Base-by-base conservation (phyloP, 1,139 yeast species). In the Sugiyamaella sp. region DNA sequence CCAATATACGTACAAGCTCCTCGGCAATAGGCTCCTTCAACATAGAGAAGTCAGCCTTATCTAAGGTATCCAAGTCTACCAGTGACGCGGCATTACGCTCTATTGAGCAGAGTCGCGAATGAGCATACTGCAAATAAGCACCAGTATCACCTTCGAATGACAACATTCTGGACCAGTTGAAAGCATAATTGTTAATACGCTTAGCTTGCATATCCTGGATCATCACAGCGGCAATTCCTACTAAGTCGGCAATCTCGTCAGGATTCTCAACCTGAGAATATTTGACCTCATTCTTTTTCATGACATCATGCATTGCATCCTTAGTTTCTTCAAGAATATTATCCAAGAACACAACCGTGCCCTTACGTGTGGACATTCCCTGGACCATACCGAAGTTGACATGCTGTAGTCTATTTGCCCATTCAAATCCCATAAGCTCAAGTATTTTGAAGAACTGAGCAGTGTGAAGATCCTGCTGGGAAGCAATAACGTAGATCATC, bases 81-180 rank as follows among this genome's bases (percentile, higher is more conserved):
- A 44, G 46, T 42, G 61, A 59, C 25, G 63, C 65, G 22, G 95
- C 83, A 64, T 89, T 90, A 77, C 99, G 87, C 75, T 89, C 93
- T 66, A 93, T 91, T 2, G 98, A 91, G 75, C 95, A 83, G 71
- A 93, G 83, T 74, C 99, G 89, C 41, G 99, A 90, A 75, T 93
- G 99, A 48, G 99, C 99, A 69, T 93, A 93, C 75, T 93, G 99
- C 72, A 93, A 81, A 76, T 95, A 93, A 58, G 99, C 99, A 70
- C 99, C 99, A 57, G 99, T 93, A 74, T 93, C 99, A 74, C 99
- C 99, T 79, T 93, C 99, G 64, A 95, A 91, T 4, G 97, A 89
- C 49, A 89, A 80, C 98, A 93, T 93, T 78, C 99, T 88, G 67
- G 88, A 91, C 99, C 99, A 93, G 74, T 90, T 89, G 75, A 95